Conservation (phyloP, 2,329 filamentous ascomycete genomes). For the Zasmidium angulare region DNA sequence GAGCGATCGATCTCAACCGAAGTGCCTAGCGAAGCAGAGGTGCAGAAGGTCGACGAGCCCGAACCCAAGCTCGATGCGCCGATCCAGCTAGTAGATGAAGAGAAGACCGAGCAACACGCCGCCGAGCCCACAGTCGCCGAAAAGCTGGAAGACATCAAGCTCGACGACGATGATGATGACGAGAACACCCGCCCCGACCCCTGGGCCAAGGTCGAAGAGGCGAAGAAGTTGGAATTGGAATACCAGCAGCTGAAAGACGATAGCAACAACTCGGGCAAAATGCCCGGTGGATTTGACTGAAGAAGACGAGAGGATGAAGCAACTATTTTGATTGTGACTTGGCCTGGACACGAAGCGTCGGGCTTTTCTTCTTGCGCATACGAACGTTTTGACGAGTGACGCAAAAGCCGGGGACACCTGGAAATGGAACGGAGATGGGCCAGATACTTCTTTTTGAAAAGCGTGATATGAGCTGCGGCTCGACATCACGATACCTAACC, state of each 20-base stretch:
- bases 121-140: conserved; percentile 4
- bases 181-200: conserved; percentile 22
- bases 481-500: too few relatives aligned
- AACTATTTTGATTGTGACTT: too few relatives aligned
- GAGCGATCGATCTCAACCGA: not conserved
- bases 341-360: too few relatives aligned
- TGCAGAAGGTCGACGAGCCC: not conserved
- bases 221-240: conserved; percentile 14
- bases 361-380: not conserved
- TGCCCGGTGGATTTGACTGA: conserved; percentile 36
- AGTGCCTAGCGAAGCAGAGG: not conserved
- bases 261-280: conserved; percentile 18
- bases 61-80: too few relatives aligned
- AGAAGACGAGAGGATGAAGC: not conserved
- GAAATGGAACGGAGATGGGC: too few relatives aligned
- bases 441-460: too few relatives aligned
- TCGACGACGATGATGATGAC: conserved; percentile 17
- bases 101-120: too few relatives aligned
- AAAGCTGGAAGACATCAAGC: conserved; percentile 16
- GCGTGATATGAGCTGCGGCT: too few relatives aligned
- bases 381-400: too few relatives aligned
- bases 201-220: conserved; percentile 26
- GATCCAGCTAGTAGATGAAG: not conserved
- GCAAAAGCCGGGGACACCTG: too few relatives aligned
- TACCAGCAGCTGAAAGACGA: conserved; percentile 10